These are phyloP conservation scores for Trichoderma virens DNA, from an alignment of 495 filamentous ascomycete genomes.

Conservation along the genomic window DNA sequence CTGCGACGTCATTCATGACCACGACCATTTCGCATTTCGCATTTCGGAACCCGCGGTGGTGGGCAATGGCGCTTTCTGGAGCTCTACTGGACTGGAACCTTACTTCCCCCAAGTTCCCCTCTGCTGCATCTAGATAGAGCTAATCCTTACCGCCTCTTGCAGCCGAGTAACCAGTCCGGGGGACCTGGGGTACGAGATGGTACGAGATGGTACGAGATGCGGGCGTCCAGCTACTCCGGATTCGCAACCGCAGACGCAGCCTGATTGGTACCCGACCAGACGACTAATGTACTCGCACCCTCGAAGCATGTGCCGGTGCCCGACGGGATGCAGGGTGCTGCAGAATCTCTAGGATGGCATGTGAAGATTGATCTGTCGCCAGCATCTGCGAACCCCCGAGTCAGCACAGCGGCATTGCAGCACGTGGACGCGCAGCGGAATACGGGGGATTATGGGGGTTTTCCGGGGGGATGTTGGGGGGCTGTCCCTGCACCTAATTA, in stretches of 20 bases:
- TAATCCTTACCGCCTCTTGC: not conserved
- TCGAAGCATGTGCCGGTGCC: not conserved
- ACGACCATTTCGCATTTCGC: too few species aligned
- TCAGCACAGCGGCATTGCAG: not conserved
- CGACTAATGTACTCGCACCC: not conserved
- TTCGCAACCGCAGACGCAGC: not conserved
- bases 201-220: not conserved
- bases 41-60: not conserved
- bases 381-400: not conserved
- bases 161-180: not conserved
- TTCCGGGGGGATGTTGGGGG: too few species aligned
- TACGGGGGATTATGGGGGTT: not conserved
- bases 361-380: not conserved
- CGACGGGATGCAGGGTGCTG: not conserved
- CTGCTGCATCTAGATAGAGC: not conserved
- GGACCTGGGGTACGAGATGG: not conserved
- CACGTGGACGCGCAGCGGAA: constrained; percentile 1
- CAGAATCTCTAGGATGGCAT: not conserved
- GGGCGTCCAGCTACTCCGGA: not conserved
- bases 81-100: not conserved
- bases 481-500: too few species aligned
- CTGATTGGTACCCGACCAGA: not conserved
- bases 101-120: too few species aligned
- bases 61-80: not conserved
- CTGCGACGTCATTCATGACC: not conserved